Base-by-base conservation (phyloP, 345 rosid species). In the Heritiera fomes region DNA sequence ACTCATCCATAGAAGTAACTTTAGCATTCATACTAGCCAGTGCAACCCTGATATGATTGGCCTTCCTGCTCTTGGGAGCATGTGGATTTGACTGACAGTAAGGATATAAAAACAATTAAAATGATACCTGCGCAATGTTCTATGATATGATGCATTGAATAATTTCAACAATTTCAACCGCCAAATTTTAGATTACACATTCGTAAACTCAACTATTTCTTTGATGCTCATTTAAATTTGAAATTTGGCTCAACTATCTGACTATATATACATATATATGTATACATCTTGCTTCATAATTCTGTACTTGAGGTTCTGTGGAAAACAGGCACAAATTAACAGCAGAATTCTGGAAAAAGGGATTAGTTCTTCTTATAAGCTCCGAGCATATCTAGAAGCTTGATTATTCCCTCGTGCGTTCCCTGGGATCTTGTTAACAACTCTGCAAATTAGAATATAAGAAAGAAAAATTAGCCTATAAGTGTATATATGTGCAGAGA, bases 371-470 rank as follows among this genome's bases (percentile, higher is more conserved):
- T 60, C 13, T n/a, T 75, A 18, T 60, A 61, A 8, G 56, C 78
- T 1, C 58, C 56, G 17, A 46, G 15, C 78, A 75, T 75, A 13
- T 75, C 6, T 61, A 61, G 56, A 41, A 75, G 43, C 41, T 75
- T 75, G 49, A 75, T 45, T n/a, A 60, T 52, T 47, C 78, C 69
- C 20, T 53, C 67, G 20, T 20, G 67, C 41, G 66, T 53, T 56
- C 34, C 78, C 11, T 75, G 55, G 28, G 78, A 61, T 61, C 43
- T 61, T 46, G 34, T 17, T 14, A 75, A 69, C 67, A 75, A 28
- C 55, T 28, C 78, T 75, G 69, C 50, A 75, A 12, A 10, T 49
- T 49, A 14, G 6, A 55, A 30, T 55, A 30, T 20, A 30, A 59
- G 38, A 28, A 60, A 60, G 11, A 2, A 4, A 61, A 61, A 61